Percentiles rank a stretch among this genome's conserved stretches.
These are phyloP conservation scores for Abrus pulchellus DNA, from an alignment of 306 rosid genomes.

Conservation along the genomic window DNA sequence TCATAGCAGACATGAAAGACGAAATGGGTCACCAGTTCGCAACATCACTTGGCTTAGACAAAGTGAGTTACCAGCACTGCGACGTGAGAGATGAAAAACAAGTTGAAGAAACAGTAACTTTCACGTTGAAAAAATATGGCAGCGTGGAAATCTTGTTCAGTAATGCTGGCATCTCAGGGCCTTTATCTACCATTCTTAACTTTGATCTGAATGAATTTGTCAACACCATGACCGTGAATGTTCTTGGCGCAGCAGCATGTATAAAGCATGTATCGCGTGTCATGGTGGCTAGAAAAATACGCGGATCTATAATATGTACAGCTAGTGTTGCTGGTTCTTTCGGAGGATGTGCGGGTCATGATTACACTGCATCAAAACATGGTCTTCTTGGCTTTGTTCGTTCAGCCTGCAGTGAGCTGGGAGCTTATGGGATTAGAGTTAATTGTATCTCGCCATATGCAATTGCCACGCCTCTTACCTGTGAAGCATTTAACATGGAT, in stretches of 20 bases:
- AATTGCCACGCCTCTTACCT: conserved; percentile 67
- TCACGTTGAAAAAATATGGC: conserved; percentile 65
- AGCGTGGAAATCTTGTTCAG: conserved; percentile 69
- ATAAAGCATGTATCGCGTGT: conserved; percentile 73
- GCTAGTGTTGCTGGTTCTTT: conserved; percentile 66
- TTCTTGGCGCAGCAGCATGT: conserved; percentile 63
- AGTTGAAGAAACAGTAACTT: conserved; percentile 63
- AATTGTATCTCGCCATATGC: conserved; percentile 72
- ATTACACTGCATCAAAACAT: conserved; percentile 66
- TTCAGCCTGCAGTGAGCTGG: conserved; percentile 70
- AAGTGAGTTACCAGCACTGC: conserved; percentile 66
- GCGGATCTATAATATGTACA: conserved; percentile 82
- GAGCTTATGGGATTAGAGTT: conserved; percentile 77
- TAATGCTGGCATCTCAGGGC: conserved; percentile 74
- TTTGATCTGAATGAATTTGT: conserved; percentile 64
- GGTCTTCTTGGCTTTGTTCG: conserved; percentile 70
- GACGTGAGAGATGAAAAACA: conserved; percentile 81
- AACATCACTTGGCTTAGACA: conserved; percentile 54
- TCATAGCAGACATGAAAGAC: conserved; percentile 72
- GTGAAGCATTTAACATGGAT: conserved; percentile 47
- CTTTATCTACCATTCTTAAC: conserved; percentile 59
- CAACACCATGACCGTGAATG: conserved; percentile 64
- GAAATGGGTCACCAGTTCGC: conserved; percentile 65
- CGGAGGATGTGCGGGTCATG: conserved; percentile 60
- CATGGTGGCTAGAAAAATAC: conserved; percentile 62